Evolutionary conservation across 2,329 filamentous ascomycete species (phyloP).

Genomic region (Capronia coronata): DNA sequence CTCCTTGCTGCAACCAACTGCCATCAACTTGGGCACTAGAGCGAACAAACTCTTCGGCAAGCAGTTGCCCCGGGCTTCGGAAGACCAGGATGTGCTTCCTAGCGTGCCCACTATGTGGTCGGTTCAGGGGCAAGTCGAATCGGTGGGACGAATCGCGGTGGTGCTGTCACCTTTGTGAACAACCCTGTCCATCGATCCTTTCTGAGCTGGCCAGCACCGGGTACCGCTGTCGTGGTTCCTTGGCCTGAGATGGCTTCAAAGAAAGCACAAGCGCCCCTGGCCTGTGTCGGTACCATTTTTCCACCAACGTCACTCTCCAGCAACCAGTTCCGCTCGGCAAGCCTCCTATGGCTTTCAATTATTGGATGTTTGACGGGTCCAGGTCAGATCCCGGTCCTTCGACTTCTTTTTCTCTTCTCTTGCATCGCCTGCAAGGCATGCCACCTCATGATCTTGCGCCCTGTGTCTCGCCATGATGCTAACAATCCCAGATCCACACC

Average conservation of each 20-base stretch:
- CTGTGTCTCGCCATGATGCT: conserved; percentile 6
- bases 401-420: conserved; percentile 1
- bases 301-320: background rate
- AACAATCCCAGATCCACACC: conserved; percentile 18
- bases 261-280: background rate
- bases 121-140: conserved; percentile 20
- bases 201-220: conserved; percentile 13
- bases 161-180: conserved; percentile 5
- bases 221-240: conserved; percentile 25
- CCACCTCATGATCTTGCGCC: background rate
- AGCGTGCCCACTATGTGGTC: conserved; percentile 11
- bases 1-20: conserved; percentile 4
- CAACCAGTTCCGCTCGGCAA: background rate
- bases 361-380: background rate
- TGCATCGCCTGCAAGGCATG: background rate
- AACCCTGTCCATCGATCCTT: conserved; percentile 17
- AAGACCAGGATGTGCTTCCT: conserved; percentile 24
- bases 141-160: conserved; percentile 12
- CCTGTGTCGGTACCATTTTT: background rate
- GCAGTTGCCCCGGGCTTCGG: conserved; percentile 21
- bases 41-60: conserved; percentile 19
- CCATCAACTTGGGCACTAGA: conserved; percentile 14
- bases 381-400: background rate
- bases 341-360: background rate
- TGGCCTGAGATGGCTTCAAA: conserved; percentile 6